Evolutionary conservation across 2,329 filamentous ascomycete genomes (phyloP).

Genomic region (Neonectria hederae): DNA sequence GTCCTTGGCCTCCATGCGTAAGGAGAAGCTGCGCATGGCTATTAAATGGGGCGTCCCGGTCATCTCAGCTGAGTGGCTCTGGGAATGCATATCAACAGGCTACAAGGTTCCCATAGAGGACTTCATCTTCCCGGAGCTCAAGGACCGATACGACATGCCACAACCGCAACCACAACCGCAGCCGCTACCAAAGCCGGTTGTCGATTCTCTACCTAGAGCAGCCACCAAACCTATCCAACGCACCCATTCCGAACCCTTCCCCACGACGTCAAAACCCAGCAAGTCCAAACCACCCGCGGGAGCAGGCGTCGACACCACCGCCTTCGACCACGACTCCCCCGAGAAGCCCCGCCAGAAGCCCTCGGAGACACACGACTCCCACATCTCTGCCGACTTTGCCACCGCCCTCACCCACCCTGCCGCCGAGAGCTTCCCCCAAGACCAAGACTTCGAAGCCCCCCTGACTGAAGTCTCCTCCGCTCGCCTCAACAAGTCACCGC

Average conservation of each 20-base stretch:
- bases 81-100: slow-evolving; percentile 76
- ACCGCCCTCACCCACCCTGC: slow-evolving; percentile 45
- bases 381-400: slow-evolving; percentile 51
- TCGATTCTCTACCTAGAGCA: slow-evolving; percentile 14
- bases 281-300: slow-evolving; percentile 32
- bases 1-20: slow-evolving; percentile 63
- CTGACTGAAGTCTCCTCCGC: slow-evolving; percentile 54
- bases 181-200: slow-evolving; percentile 1
- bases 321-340: slow-evolving; percentile 48
- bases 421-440: slow-evolving; percentile 37
- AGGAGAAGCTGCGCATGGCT: slow-evolving; percentile 83
- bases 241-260: slow-evolving; percentile 33
- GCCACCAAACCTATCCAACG: slow-evolving; percentile 33
- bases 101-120: slow-evolving; percentile 55
- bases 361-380: slow-evolving; percentile 33
- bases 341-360: slow-evolving; percentile 28
- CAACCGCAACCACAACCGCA: slow-evolving; percentile 20
- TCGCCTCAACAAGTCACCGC: slow-evolving; percentile 54
- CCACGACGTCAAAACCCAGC: slow-evolving; percentile 16
- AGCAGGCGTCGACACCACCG: slow-evolving; percentile 51
- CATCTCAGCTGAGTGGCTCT: slow-evolving; percentile 86
- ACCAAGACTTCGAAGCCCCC: slow-evolving; percentile 44
- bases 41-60: slow-evolving; percentile 79
- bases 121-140: slow-evolving; percentile 60
- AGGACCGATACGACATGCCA: slow-evolving; percentile 42